phyloP scores from a whole-genome alignment of 2,329 filamentous ascomycete species.

The Fusarium veterinarium region DNA sequence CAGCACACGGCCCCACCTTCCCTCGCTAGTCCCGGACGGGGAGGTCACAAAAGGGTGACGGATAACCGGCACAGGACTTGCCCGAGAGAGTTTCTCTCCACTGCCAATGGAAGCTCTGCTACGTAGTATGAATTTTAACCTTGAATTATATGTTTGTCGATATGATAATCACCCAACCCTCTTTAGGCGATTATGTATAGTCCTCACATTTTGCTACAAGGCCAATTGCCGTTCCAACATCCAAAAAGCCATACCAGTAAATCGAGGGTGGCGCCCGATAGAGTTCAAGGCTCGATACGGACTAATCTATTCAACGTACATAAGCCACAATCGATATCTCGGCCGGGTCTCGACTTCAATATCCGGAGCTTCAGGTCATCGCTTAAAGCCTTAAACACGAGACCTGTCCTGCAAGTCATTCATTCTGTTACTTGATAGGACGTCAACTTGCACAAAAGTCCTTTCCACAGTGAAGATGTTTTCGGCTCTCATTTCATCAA shows the following conservation, averaged over 20 bases:
- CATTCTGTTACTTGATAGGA: slow-evolving; percentile 1
- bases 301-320: slow-evolving; percentile 18
- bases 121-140: slow-evolving; percentile 2
- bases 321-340: slow-evolving; percentile 35
- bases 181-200: neutral
- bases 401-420: slow-evolving; percentile 34
- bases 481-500: slow-evolving; percentile 11
- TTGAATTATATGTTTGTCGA: slow-evolving; percentile 11
- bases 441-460: slow-evolving; percentile 20
- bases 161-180: neutral
- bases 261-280: slow-evolving; percentile 13
- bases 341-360: slow-evolving; percentile 35
- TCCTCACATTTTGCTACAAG: neutral
- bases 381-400: neutral
- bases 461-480: neutral
- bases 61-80: slow-evolving; percentile 3
- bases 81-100: slow-evolving; percentile 1
- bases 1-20: slow-evolving; percentile 32
- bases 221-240: slow-evolving; percentile 12
- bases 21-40: slow-evolving; percentile 41
- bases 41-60: slow-evolving; percentile 32
- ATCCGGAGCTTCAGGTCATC: slow-evolving; percentile 25
- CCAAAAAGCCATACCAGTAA: neutral
- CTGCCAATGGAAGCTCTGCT: slow-evolving; percentile 10
- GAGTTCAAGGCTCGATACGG: slow-evolving; percentile 22